Evolutionary conservation across 345 rosid species (phyloP), one percentile per base, ranked within the genome.

Genomic region (Trapa incisa): DNA sequence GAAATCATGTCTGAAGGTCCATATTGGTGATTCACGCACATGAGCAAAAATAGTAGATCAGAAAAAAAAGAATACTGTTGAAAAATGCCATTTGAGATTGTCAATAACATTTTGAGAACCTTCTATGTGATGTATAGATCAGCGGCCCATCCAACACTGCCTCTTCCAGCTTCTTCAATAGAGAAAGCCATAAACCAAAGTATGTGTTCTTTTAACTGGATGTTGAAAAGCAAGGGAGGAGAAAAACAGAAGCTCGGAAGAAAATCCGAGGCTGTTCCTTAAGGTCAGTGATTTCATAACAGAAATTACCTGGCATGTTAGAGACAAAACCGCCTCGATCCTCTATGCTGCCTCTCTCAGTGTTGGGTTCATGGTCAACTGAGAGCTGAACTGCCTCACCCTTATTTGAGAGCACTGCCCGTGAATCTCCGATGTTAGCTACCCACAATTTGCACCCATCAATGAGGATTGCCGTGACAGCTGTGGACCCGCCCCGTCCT

Each of bases 401-500:
- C 60, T 71, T 70, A 66, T 42, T 83, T 29, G 86, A 87, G 14
- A 87, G 74, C 76, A 87, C 89, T 1, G 83, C 92, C 11, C 89
- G 80, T 10, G 92, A 87, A 78, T 87, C 92, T 15, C 92, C 92
- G 15, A 87, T 81, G 71, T 87, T 87, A 33, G 89, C 88, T 33
- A 85, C 78, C 86, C 82, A 85, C 63, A 87, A 71, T 68, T 61
- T 77, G 8, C 58, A 69, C 47, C 92, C 92, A 73, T 85, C 80
- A 38, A 85, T 70, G 65, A 87, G 74, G 75, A 87, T 87, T 15
- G 88, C 89, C 3, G 89, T 87, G 65, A 87, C 89, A 6, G 92
- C 92, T 10, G 92, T 87, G n/a, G 92, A 87, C 10, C 92, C 92
- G 35, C 92, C 92, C 38, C 86, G 85, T 65, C 89, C 89, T 70